Evolutionary conservation across 2,329 filamentous ascomycete species (phyloP).

Genomic region (Aspergillus piperis): DNA sequence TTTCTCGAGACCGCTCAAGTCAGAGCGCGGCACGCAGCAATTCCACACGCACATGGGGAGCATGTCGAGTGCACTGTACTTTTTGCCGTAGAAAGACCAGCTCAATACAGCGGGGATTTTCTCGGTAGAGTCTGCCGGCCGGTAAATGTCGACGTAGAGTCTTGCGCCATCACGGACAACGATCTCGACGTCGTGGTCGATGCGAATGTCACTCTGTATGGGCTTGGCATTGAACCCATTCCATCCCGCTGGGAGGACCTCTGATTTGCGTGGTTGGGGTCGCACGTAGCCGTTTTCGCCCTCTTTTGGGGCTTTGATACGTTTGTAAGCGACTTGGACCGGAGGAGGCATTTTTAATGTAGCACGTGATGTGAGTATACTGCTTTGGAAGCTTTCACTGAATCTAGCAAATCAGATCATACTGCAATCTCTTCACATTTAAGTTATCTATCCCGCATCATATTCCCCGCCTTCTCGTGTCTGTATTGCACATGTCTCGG

Average conservation of each 20-base stretch:
- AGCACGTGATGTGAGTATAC: too few relatives aligned
- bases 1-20: constrained; percentile 39
- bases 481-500: too few relatives aligned
- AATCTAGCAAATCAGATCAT: not conserved
- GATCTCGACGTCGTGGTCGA: constrained; percentile 52
- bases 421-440: not conserved
- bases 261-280: constrained; percentile 41
- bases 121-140: constrained; percentile 35
- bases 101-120: constrained; percentile 48
- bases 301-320: constrained; percentile 29
- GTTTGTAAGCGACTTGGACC: constrained; percentile 32
- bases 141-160: constrained; percentile 50
- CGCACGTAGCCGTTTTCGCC: constrained; percentile 47
- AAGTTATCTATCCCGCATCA: too few relatives aligned
- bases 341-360: constrained; percentile 32
- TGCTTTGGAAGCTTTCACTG: not conserved
- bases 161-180: constrained; percentile 45
- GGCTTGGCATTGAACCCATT: constrained; percentile 39
- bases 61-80: constrained; percentile 43
- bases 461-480: too few relatives aligned
- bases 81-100: constrained; percentile 52
- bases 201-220: constrained; percentile 41
- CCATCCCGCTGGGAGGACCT: constrained; percentile 43
- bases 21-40: constrained; percentile 36
- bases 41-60: constrained; percentile 43